These are phyloP conservation scores for Suillus bovinus DNA, from an alignment of 768 basidiomycete species.

Conservation along the genomic window DNA sequence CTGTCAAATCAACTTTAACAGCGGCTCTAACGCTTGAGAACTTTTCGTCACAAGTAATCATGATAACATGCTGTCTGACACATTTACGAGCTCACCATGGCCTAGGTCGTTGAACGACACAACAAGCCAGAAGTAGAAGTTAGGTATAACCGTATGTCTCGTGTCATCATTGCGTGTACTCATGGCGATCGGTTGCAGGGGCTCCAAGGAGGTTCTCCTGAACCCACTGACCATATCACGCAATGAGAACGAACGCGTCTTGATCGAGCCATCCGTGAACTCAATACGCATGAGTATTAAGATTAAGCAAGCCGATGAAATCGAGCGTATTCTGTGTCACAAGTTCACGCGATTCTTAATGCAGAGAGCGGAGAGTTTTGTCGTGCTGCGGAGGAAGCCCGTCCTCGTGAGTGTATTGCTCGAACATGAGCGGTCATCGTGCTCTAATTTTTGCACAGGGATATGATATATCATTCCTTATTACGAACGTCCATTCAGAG, in stretches of 20 bases:
- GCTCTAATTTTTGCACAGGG: conserved; percentile 55
- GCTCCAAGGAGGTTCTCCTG: conserved; percentile 91
- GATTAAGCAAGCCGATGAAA: conserved; percentile 99
- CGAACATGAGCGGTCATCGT: conserved; percentile 13
- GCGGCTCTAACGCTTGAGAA: conserved; percentile 96
- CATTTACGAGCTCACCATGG: conserved; percentile 19
- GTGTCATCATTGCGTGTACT: conserved; percentile 4
- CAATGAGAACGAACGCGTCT: conserved; percentile 95
- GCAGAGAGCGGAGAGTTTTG: conserved; percentile 96
- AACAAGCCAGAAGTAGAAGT: conserved; percentile 97
- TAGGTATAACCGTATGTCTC: conserved; percentile 46
- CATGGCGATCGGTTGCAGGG: conserved; percentile 43
- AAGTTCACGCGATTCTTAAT: conserved; percentile 99
- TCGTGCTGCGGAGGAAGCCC: conserved; percentile 93
- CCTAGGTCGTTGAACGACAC: conserved; percentile 91
- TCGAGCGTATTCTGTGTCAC: conserved; percentile 95
- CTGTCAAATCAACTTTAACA: conserved; percentile 95
- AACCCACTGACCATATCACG: conserved; percentile 94
- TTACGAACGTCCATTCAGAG: conserved; percentile 95
- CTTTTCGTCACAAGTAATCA: conserved; percentile 89
- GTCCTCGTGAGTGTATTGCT: conserved; percentile 59
- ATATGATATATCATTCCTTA: conserved; percentile 97
- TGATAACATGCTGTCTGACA: conserved; percentile 10
- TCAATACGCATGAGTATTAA: conserved; percentile 96
- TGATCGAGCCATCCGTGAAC: conserved; percentile 97